Conservation (phyloP, 73 alveolate genomes). For the Tetrahymena thermophila region DNA sequence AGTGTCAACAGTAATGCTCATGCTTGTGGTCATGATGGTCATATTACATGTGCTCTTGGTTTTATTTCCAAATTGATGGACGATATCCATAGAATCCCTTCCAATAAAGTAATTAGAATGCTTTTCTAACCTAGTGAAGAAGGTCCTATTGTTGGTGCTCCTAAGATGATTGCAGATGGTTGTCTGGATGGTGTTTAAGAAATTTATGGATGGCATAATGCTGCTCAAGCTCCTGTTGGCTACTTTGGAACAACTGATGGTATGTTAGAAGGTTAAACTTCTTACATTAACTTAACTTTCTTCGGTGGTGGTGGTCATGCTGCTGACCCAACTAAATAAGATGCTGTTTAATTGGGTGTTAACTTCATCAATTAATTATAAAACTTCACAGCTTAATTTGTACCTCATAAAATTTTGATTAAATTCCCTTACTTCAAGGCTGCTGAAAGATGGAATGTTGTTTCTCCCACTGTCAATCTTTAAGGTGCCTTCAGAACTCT, state of each 20-base stretch:
- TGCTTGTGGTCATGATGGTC: slow-evolving; percentile 82
- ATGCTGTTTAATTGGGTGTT: not conserved
- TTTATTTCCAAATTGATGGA: slow-evolving; percentile 23
- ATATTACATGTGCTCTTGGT: slow-evolving; percentile 48
- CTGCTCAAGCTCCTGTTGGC: slow-evolving; percentile 26
- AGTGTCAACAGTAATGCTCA: slow-evolving; percentile 53
- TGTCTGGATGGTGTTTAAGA: slow-evolving; percentile 62
- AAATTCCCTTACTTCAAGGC: slow-evolving; percentile 3
- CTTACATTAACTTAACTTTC: not conserved
- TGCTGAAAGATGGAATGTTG: slow-evolving; percentile 5
- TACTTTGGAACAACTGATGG: not conserved
- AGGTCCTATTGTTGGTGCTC: slow-evolving; percentile 59
- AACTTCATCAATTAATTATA: not conserved
- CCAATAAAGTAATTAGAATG: slow-evolving; percentile 30
- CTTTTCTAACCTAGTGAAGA: slow-evolving; percentile 72
- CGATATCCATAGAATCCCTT: slow-evolving; percentile 37
- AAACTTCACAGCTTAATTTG: not conserved
- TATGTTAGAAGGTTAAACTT: not conserved
- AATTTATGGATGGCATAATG: slow-evolving; percentile 59
- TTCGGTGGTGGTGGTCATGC: slow-evolving; percentile 1
- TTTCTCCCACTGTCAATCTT: not conserved
- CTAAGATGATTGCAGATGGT: slow-evolving; percentile 53
- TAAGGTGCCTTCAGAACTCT: not conserved
- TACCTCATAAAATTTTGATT: not conserved
- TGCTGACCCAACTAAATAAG: not conserved